A percentile compares a stretch with the other conserved stretches of the same genome.
phyloP scores from a whole-genome alignment of 139 green algal genomes.

The Chlorella sp. region DNA sequence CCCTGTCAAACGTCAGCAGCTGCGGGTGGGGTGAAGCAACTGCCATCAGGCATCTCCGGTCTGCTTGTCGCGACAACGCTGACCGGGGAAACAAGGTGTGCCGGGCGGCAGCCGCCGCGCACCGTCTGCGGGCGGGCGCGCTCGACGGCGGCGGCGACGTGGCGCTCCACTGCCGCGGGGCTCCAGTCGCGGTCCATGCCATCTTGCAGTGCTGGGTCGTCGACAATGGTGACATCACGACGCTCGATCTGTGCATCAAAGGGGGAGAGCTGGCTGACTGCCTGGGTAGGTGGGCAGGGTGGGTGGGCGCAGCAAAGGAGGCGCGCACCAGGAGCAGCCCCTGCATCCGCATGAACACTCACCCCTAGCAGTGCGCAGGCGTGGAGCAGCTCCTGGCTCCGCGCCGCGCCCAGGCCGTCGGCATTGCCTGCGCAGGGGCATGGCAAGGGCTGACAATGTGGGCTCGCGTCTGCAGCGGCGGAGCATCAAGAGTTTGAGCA shows the following conservation, averaged over 20 bases:
- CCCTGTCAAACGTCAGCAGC: slow-evolving; percentile 59
- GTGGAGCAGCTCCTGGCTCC: slow-evolving; percentile 21
- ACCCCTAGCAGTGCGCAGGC: slow-evolving; percentile 31
- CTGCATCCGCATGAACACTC: neutral
- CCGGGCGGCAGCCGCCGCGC: too few relatives aligned
- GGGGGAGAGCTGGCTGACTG: neutral
- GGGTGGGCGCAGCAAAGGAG: neutral
- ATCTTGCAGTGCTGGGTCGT: slow-evolving; percentile 43
- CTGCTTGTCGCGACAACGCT: too few relatives aligned
- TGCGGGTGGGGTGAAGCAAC: slow-evolving; percentile 15
- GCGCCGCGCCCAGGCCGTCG: slow-evolving; percentile 21
- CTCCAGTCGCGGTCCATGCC: slow-evolving; percentile 33
- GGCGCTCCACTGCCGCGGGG: slow-evolving; percentile 6
- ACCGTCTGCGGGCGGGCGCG: neutral
- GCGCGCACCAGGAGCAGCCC: neutral
- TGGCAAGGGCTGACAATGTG: neutral
- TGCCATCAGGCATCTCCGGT: neutral
- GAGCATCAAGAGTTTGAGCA: neutral
- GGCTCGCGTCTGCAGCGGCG: neutral
- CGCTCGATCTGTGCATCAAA: slow-evolving; percentile 29
- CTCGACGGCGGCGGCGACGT: slow-evolving; percentile 24
- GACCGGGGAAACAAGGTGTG: too few relatives aligned
- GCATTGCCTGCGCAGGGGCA: slow-evolving; percentile 33
- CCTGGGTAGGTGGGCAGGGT: neutral
- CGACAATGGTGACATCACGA: slow-evolving; percentile 19